Evolutionary conservation across 768 basidiomycete genomes (phyloP), one percentile per base, ranked within the genome.

Genomic region (Clavaria fumosa): DNA sequence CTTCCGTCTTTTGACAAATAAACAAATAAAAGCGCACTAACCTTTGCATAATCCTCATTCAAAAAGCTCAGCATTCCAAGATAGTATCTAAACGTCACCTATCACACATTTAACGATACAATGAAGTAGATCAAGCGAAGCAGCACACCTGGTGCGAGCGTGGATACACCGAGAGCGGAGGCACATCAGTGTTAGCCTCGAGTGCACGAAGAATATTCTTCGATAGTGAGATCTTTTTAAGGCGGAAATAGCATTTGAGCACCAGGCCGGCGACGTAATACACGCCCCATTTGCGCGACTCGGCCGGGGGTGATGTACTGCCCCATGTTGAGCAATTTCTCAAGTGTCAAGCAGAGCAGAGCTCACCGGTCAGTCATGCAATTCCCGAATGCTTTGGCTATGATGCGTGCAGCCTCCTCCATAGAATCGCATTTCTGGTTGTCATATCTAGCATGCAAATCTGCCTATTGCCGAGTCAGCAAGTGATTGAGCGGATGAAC

Each of bases 41-140:
- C 86, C 62, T 88, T 88, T 26, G 62, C 65, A 50, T 86, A 91
- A 34, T 93, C 82, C 53, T 96, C 95, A 49, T 85, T 85, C 43
- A 96, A 57, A 59, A 97, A 96, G 51, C 75, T 79, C 43, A 97
- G 66, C 76, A 96, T 85, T 44, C 93, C 95, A 34, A 95, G 59
- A 53, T 96, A 96, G 63, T 93, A 99, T 43, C 77, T 68, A 59
- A 83, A 95, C 17, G 91, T 91, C 35, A 95, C 88, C 82, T 89
- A 60, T 30, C 42, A 42, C 45, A 42, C 40, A 34, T 30, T 51
- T 33, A 52, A 49, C 17, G 19, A n/a, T 2, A 5, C 18, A 18
- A 24, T 18, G 7, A 12, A 9, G 34, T 22, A 30, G 46, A 38
- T 38, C 41, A 43, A 30, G 40, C 44, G 19, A 37, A 18, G 4